These are phyloP conservation scores for Hortiboletus campestris DNA, from an alignment of 768 basidiomycete species.

Conservation along the genomic window DNA sequence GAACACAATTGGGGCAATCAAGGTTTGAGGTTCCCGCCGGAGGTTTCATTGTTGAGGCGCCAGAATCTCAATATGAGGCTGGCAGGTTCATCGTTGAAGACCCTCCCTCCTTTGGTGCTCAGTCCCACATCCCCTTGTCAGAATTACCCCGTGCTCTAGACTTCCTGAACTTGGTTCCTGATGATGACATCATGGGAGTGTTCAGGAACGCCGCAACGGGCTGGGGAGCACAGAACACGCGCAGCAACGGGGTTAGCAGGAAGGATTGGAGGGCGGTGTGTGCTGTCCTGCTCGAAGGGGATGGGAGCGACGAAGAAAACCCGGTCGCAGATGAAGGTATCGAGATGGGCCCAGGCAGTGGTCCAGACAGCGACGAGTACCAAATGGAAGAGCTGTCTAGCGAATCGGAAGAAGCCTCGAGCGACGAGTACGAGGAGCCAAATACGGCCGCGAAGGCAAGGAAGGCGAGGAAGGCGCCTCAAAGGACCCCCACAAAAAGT, in stretches of 20 bases:
- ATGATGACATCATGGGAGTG: conserved; percentile 70
- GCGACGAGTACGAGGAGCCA: conserved; percentile 32
- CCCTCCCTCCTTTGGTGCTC: conserved; percentile 11
- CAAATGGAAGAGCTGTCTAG: conserved; percentile 23
- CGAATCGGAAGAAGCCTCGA: conserved; percentile 26
- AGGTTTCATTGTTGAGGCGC: conserved; percentile 35
- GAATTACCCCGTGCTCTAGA: conserved; percentile 61
- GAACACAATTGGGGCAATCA: background rate
- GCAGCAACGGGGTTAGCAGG: conserved; percentile 45
- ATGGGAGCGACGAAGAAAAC: conserved; percentile 22
- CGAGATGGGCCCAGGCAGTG: conserved; percentile 25
- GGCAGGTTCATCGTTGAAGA: conserved; percentile 34
- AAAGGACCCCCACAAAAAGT: background rate
- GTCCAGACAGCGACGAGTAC: conserved; percentile 32
- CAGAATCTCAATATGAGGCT: conserved; percentile 16
- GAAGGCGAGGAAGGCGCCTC: conserved; percentile 6
- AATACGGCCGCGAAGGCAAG: conserved; percentile 2
- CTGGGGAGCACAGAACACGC: conserved; percentile 46
- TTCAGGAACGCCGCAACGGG: conserved; percentile 76
- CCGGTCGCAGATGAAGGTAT: conserved; percentile 13
- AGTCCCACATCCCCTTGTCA: conserved; percentile 48
- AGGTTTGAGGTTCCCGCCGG: conserved; percentile 19
- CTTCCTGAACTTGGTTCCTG: conserved; percentile 60
- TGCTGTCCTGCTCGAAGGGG: conserved; percentile 62
- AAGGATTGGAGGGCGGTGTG: conserved; percentile 84